A percentile compares a stretch with the other conserved stretches of the same genome.
Conservation (phyloP, 2,329 filamentous ascomycete species). For the Venturia nashicola region DNA sequence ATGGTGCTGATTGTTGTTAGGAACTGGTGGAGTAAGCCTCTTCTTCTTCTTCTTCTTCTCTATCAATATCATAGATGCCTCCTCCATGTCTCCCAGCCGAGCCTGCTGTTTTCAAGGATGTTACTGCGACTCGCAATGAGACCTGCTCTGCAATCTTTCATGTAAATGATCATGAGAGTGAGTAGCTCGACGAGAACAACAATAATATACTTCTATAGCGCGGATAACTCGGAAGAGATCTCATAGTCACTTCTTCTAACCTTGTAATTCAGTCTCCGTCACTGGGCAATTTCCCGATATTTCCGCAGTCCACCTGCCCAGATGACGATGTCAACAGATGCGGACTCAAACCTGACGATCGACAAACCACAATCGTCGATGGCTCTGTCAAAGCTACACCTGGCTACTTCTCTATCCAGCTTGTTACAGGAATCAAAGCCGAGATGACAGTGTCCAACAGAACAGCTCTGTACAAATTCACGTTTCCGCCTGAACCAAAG, state of each 20-base stretch:
- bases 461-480: constrained; percentile 49
- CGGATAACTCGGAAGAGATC: not conserved
- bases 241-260: not conserved
- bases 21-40: constrained; percentile 16
- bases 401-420: constrained; percentile 47
- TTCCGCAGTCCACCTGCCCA: constrained; percentile 51
- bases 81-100: not conserved
- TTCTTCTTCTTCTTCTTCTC: not conserved
- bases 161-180: not conserved
- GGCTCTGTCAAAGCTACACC: constrained; percentile 41
- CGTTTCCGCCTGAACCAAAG: constrained; percentile 28
- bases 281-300: constrained; percentile 62
- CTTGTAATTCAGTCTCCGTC: constrained; percentile 34
- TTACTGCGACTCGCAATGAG: not conserved
- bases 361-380: constrained; percentile 38
- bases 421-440: constrained; percentile 43
- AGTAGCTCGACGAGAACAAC: not conserved
- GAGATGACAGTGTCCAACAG: constrained; percentile 52
- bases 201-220: not conserved
- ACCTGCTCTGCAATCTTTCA: not conserved
- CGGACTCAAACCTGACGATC: constrained; percentile 34
- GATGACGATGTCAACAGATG: constrained; percentile 49
- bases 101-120: not conserved
- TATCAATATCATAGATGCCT: not conserved
- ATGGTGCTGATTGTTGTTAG: constrained; percentile 19